A percentile compares a stretch with the other conserved stretches of the same genome.
Conservation (phyloP, 345 rosid species). For the Abelmoschus esculentus region DNA sequence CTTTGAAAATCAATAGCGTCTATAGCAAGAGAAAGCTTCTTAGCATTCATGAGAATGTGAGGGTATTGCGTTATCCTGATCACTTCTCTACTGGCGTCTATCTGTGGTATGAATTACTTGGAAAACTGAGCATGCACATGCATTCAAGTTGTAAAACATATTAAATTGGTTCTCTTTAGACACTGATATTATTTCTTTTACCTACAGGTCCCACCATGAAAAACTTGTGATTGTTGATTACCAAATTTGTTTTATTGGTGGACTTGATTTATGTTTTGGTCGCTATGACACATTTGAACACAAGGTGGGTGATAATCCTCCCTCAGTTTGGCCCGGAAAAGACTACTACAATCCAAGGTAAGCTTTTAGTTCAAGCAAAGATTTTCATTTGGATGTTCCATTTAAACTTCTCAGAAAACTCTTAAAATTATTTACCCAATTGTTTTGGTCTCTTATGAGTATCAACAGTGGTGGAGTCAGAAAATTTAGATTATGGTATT, state of each 20-base stretch:
- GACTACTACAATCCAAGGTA: constrained; percentile 98
- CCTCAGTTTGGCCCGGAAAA: constrained; percentile 20
- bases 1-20: constrained; percentile 91
- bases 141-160: neutral
- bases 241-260: constrained; percentile 13
- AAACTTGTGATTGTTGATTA: too few species aligned
- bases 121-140: neutral
- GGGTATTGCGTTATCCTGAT: constrained; percentile 32
- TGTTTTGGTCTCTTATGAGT: too few species aligned
- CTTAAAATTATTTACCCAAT: too few species aligned
- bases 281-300: constrained; percentile 88
- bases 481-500: too few species aligned
- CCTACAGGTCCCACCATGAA: constrained; percentile 46
- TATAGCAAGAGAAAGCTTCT: constrained; percentile 91
- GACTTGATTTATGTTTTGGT: constrained; percentile 95
- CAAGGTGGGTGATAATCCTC: constrained; percentile 73
- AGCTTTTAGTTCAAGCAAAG: constrained; percentile 9
- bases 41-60: constrained; percentile 93
- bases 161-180: constrained; percentile 4
- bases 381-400: too few species aligned
- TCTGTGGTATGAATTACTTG: constrained; percentile 61
- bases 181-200: constrained; percentile 25
- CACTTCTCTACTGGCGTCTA: constrained; percentile 80
- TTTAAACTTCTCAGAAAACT: neutral
- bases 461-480: too few species aligned